Percentiles rank a stretch among this genome's conserved stretches.
phyloP scores from a whole-genome alignment of 1,284 basidiomycete species.

The Macrocystidia cucumis region DNA sequence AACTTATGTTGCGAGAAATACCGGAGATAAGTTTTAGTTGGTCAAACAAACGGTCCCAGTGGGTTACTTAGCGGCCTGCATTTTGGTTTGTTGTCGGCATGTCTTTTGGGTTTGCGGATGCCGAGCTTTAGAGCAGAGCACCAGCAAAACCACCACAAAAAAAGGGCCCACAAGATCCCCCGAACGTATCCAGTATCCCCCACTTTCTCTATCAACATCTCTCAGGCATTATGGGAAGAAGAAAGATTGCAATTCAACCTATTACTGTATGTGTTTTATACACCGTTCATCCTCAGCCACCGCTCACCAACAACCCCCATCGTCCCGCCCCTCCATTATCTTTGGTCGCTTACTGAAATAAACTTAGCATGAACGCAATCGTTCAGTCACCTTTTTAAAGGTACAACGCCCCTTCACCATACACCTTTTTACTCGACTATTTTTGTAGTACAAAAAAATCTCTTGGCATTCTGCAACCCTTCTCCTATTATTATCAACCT shows the following conservation, averaged over 20 bases:
- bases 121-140: too few species aligned
- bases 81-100: not conserved
- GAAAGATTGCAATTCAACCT: conserved; percentile 88
- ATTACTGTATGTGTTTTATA: conserved; percentile 52
- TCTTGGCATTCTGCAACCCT: conserved; percentile 39
- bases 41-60: too few species aligned
- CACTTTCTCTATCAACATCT: not conserved
- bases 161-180: not conserved
- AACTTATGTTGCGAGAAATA: too few species aligned
- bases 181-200: not conserved
- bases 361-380: conserved; percentile 81
- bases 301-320: conserved; percentile 11
- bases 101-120: not conserved
- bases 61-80: too few species aligned
- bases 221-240: conserved; percentile 56
- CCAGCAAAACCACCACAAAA: not conserved
- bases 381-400: conserved; percentile 88
- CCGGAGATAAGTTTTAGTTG: too few species aligned
- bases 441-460: conserved; percentile 38
- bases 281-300: conserved; percentile 1
- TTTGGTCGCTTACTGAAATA: conserved; percentile 15
- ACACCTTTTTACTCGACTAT: too few species aligned
- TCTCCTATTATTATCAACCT: conserved; percentile 32
- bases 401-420: conserved; percentile 26
- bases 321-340: conserved; percentile 4